Evolutionary conservation across 1,284 basidiomycete genomes (phyloP).

Genomic region (Ceratobasidium sp.): DNA sequence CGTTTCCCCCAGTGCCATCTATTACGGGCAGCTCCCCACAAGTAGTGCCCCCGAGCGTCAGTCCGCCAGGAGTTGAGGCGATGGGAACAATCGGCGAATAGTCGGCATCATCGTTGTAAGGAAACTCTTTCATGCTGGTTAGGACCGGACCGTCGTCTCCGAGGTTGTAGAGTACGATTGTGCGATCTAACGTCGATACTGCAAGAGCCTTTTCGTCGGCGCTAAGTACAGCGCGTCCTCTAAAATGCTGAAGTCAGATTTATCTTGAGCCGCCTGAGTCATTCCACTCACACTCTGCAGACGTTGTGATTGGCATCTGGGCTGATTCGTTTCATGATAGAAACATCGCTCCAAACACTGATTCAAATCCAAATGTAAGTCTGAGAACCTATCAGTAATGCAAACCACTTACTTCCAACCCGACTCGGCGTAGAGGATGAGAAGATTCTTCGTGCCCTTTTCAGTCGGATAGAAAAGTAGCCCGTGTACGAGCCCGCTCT

Average conservation of each 20-base stretch:
- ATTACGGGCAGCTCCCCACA: not conserved
- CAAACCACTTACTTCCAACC: not conserved
- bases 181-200: not conserved
- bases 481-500: not conserved
- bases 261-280: no score
- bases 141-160: not conserved
- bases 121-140: not conserved
- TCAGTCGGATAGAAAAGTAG: constrained; percentile 1
- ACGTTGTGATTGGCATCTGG: not conserved
- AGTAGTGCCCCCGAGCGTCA: not conserved
- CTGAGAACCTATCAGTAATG: not conserved
- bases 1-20: not conserved
- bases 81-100: not conserved
- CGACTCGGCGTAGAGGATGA: not conserved
- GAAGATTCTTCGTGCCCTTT: not conserved
- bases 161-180: not conserved
- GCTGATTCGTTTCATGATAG: not conserved
- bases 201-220: not conserved
- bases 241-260: not conserved
- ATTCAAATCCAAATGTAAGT: not conserved
- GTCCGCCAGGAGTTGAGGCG: not conserved
- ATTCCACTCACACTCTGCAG: constrained; percentile 1
- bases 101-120: not conserved
- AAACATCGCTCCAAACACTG: not conserved
- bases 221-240: not conserved